These are phyloP conservation scores for Quercus mongolica DNA, from an alignment of 306 rosid species.

Conservation along the genomic window DNA sequence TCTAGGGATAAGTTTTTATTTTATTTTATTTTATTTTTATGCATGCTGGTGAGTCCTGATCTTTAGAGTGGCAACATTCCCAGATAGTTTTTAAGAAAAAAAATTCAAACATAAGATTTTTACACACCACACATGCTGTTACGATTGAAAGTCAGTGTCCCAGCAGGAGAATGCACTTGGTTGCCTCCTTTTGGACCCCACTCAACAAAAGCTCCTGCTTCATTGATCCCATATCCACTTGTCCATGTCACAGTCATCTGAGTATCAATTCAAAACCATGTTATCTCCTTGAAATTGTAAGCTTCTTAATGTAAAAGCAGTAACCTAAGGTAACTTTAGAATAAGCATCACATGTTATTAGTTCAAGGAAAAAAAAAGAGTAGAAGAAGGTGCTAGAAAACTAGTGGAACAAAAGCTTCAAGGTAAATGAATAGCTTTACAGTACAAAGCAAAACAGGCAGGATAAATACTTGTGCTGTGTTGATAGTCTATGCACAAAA, in stretches of 20 bases:
- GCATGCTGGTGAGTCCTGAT: no score
- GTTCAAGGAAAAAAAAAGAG: neutral
- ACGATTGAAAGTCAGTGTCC: conserved; percentile 78
- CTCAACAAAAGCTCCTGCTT: conserved; percentile 85
- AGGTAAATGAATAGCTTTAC: neutral
- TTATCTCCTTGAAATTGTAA: conserved; percentile 3
- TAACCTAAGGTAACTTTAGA: neutral
- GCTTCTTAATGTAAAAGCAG: neutral
- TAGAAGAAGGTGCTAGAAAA: neutral
- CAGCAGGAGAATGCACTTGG: conserved; percentile 58
- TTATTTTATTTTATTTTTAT: no score
- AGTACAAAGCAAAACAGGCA: conserved; percentile 7
- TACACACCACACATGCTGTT: conserved; percentile 82
- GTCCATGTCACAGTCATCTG: conserved; percentile 99
- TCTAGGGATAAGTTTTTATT: no score
- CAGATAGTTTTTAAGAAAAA: neutral
- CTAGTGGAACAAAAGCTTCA: neutral
- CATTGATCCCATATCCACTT: conserved; percentile 74
- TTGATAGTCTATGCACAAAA: conserved; percentile 6
- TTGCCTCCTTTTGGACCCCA: conserved; percentile 70
- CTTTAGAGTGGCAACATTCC: no score
- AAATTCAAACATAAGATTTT: conserved; percentile 8
- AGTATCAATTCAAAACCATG: neutral
- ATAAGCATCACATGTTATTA: neutral
- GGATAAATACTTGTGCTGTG: neutral